Evolutionary conservation across 208 protist species (phyloP).

Genomic region (Trypanosoma theileri): DNA sequence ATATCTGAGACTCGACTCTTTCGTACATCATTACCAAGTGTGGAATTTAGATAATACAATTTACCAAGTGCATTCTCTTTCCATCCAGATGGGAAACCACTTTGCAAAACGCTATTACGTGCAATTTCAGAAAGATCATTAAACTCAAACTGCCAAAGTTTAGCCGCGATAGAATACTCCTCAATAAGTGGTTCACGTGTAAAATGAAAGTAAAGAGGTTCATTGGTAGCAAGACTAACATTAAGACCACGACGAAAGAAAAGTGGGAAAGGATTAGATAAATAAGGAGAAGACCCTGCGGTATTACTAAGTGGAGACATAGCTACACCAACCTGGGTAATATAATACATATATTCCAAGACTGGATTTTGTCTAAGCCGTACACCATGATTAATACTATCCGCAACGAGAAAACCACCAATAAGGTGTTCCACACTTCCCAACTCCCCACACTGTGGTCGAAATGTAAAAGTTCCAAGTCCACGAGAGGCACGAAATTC

Average conservation of each 20-base stretch:
- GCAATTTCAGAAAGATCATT: constrained; percentile 98
- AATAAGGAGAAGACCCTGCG: constrained; percentile 94
- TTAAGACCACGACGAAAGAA: constrained; percentile 97
- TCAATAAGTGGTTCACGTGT: constrained; percentile 98
- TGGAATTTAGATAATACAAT: constrained; percentile 87
- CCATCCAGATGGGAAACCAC: constrained; percentile 93
- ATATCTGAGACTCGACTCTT: constrained; percentile 97
- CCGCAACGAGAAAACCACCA: constrained; percentile 91
- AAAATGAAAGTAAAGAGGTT: constrained; percentile 95
- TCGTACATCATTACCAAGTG: constrained; percentile 91
- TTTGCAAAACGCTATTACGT: constrained; percentile 96
- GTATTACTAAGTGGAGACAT: constrained; percentile 99
- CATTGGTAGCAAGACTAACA: constrained; percentile 97
- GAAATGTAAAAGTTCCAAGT: constrained; percentile 89
- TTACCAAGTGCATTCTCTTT: constrained; percentile 94
- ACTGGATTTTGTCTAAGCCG: constrained; percentile 92
- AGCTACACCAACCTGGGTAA: constrained; percentile 96
- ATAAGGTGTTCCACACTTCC: constrained; percentile 93
- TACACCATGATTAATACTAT: constrained; percentile 98
- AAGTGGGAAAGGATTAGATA: constrained; percentile 95
- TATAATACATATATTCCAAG: constrained; percentile 98
- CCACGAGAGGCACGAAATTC: constrained; percentile 86
- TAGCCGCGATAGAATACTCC: constrained; percentile 98
- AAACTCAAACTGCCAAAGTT: constrained; percentile 96
- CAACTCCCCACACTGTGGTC: constrained; percentile 96